Base-by-base conservation (phyloP, 371 early-diverging fungal species). In the Sanchytrium tribonematis region DNA sequence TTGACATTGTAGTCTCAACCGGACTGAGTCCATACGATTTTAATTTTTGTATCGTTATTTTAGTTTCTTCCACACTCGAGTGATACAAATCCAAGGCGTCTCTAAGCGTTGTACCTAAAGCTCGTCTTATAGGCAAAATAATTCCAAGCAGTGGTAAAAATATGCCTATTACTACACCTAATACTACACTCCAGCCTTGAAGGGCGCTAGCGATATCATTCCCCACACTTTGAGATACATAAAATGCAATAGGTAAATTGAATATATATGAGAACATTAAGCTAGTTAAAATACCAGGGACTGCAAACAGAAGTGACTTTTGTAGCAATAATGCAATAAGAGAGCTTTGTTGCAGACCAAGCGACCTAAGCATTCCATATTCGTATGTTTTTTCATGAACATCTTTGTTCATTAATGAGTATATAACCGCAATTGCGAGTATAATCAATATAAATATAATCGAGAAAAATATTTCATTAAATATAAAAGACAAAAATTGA, bases 301-400 rank as follows among this genome's bases (percentile, higher is more conserved):
- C 29, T 0, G 73, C 70, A 29, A 73, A 76, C 5, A 30, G 72
- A 22, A 73, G 29, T 17, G 70, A 29, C 71, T 76, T 73, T 5
- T 70, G 32, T 1, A 72, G 30, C n/a, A 76, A 48, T 0, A 74
- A 32, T 1, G 68, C 31, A 30, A 74, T 67, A 31, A 76, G 30
- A 12, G 27, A 30, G 16, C 27, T 48, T 12, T 74, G 71, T 29
- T 66, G 30, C 71, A 76, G 32, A 16, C 76, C 76, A 0, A 76
- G 30, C 0, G 31, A 69, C 29, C 76, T n/a, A 1, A 73, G 66
- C 73, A 76, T 76, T 28, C 76, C 76, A 48, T 69, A 74, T 66
- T 76, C 74, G 68, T 73, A 76, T 17, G 74, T 74, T 66, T 76
- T 76, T 31, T 73, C 73, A 68, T 74, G 72, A 29, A 74, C 73